Base-by-base conservation (phyloP, 179 eudicot species). In the Spergularia azorica region DNA sequence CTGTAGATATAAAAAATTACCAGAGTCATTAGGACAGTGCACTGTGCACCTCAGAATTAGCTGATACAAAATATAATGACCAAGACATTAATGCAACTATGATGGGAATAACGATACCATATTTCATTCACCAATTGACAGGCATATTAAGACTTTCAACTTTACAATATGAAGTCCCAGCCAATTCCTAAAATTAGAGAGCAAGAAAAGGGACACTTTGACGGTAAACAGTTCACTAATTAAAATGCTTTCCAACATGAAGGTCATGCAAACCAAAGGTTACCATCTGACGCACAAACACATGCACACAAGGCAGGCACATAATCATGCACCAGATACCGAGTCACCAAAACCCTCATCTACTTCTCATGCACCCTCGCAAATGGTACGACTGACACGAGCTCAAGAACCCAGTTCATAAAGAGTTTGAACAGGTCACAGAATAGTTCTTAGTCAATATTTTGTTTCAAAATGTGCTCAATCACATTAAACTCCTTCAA, bases 1-100 rank as follows among this genome's bases (percentile, higher is more conserved):
- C 88, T 86, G 83, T 66, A 16, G 21, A 80, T 63, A 52, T 21
- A 71, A 14, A 67, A 21, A 12, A 43, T 60, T 55, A 20, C 50
- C 63, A 20, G 20, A 6, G 13, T 48, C n/a, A 56, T 20, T 21
- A 5, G 56, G 56, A 41, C 39, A 61, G 38, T 55, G 39, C 15
- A 60, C 54, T 50, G 38, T 55, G 39, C 18, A 60, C 54, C 58
- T 38, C 74, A 70, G 52, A 32, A 52, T 18, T 13, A 76, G 18
- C 62, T 38, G 52, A 77, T 21, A 36, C 54, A 59, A 48, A 21
- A 43, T 48, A 71, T 13, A 32, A 52, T 65, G 18, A 57, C 26
- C 13, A 70, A 26, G 5, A 36, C 12, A 50, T 12, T n/a, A 20
- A 59, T 76, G 82, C 9, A 17, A 69, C 63, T 58, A 60, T 54